Evolutionary conservation across 768 basidiomycete species (phyloP), one percentile per base, ranked within the genome.

Genomic region (Dentipellis fragilis): DNA sequence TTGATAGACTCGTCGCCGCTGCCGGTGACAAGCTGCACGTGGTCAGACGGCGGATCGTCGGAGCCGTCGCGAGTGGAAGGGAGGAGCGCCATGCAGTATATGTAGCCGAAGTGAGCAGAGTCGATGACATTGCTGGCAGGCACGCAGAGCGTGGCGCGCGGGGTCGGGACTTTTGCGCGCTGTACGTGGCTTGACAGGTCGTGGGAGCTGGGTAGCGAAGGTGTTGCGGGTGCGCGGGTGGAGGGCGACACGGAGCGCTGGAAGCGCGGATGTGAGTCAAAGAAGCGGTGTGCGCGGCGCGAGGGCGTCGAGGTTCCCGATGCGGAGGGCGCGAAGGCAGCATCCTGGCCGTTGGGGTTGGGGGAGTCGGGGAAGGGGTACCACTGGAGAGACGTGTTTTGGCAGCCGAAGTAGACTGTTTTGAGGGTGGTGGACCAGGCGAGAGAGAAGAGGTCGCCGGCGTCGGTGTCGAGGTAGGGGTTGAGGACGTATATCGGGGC

Each of bases 351-450:
- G 23, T 35, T 14, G 14, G 51, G 37, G 16, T 10, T 7, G 17
- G 51, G 19, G 10, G 29, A 35, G 35, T 58, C 57, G 52, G 57
- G 52, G 66, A 93, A 89, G 62, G 79, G 72, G 66, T 85, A 82
- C 91, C 91, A 96, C 64, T 96, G 91, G 29, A 96, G 75, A 11
- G 91, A 93, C 1, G 93, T 93, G 66, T 93, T 90, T 69, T 96
- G 90, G 65, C 91, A 93, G 21, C 93, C 93, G 37, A 95, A 74
- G 66, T 87, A 95, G 34, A 95, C 71, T 0, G 85, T 86, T 56
- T 83, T 82, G 22, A 83, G 71, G 19, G 73, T 64, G 1, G 83
- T 75, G 8, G 81, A 85, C 88, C 89, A 96, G 0, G 80, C 79
- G 0, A 95, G 73, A 38, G 87, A 91, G 70, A 90, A 94, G 34